Conservation (phyloP, 305 asterid genomes). For the Ajuga reptans region DNA sequence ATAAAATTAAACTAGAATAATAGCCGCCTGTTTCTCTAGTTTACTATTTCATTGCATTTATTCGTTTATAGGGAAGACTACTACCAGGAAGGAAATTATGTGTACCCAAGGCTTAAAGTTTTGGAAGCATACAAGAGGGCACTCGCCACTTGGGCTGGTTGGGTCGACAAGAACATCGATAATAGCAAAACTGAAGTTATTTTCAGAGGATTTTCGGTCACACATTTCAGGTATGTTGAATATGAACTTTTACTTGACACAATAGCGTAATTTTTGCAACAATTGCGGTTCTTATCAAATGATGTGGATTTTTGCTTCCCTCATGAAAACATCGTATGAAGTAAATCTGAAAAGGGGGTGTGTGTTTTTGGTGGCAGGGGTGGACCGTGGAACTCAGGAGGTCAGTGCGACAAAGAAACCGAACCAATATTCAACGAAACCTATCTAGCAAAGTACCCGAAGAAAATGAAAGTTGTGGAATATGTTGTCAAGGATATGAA, state of each 20-base stretch:
- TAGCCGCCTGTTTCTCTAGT: neutral
- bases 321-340: too few species aligned
- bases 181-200: slow-evolving; percentile 49
- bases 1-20: neutral
- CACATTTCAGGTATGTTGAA: slow-evolving; percentile 80
- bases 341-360: neutral
- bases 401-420: slow-evolving; percentile 70
- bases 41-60: neutral
- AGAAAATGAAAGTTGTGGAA: slow-evolving; percentile 67
- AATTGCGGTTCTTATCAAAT: neutral
- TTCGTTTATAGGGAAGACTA: slow-evolving; percentile 57
- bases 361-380: slow-evolving; percentile 50
- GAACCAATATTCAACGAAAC: slow-evolving; percentile 58
- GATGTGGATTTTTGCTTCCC: neutral
- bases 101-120: slow-evolving; percentile 70
- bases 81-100: slow-evolving; percentile 84
- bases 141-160: slow-evolving; percentile 64
- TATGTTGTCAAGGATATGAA: slow-evolving; percentile 53
- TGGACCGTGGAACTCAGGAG: slow-evolving; percentile 92
- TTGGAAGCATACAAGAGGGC: slow-evolving; percentile 86
- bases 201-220: slow-evolving; percentile 81
- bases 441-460: slow-evolving; percentile 57
- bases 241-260: too few species aligned
- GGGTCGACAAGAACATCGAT: slow-evolving; percentile 70
- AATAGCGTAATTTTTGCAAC: neutral